Evolutionary conservation across 1,284 basidiomycete species (phyloP).

Genomic region (Sporisorium graminicola): DNA sequence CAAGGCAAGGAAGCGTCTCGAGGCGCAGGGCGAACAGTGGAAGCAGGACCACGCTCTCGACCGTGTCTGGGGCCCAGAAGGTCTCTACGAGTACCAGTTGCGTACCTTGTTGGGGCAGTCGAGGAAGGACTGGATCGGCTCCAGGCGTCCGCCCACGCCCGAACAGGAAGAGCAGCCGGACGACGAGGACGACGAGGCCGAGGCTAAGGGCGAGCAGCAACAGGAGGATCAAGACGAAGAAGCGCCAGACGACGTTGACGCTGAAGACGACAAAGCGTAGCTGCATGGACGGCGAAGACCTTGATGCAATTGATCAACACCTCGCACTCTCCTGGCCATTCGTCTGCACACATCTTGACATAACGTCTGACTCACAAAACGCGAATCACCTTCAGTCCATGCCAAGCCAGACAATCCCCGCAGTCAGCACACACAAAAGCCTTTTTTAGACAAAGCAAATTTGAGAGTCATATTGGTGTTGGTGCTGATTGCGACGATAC

Average conservation of each 20-base stretch:
- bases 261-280: slow-evolving; percentile 9
- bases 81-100: slow-evolving; percentile 48
- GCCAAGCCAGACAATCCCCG: too few relatives aligned
- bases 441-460: neutral
- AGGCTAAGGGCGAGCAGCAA: slow-evolving; percentile 7
- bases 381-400: too few relatives aligned
- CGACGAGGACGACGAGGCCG: slow-evolving; percentile 8
- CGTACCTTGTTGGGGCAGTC: slow-evolving; percentile 26
- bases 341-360: neutral
- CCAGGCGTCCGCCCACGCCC: slow-evolving; percentile 19
- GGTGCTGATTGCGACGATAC: slow-evolving; percentile 40
- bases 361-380: too few relatives aligned
- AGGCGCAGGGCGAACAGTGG: slow-evolving; percentile 13
- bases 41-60: slow-evolving; percentile 34
- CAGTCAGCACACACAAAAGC: neutral
- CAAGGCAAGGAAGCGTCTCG: slow-evolving; percentile 20
- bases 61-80: slow-evolving; percentile 39
- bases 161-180: slow-evolving; percentile 12
- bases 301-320: neutral
- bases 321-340: neutral
- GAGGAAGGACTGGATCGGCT: slow-evolving; percentile 40
- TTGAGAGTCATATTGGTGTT: slow-evolving; percentile 32
- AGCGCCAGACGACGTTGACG: slow-evolving; percentile 6
- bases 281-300: neutral
- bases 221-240: slow-evolving; percentile 5